Evolutionary conservation across 169 alveolate genomes (phyloP), one percentile per base, ranked within the genome.

Genomic region (Cardiosporidium cionae): DNA sequence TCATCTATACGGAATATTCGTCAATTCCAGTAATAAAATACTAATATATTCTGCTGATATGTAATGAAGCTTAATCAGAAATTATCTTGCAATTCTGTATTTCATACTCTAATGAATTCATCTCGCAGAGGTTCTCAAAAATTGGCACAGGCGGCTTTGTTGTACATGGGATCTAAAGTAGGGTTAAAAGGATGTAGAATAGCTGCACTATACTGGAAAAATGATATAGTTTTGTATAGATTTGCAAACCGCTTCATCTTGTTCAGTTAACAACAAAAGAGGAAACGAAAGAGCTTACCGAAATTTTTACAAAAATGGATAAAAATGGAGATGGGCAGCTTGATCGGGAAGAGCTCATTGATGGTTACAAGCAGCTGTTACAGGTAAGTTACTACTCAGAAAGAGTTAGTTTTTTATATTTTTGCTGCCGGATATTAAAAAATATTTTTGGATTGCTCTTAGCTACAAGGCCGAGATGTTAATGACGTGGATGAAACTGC

Each of bases 291-390:
- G 90, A 92, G 66, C 83, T 94, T 31, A 88, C 93, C 34, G 89
- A 90, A 65, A 92, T 93, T 34, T 95, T 95, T 80, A 86, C 89
- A 74, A 78, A 84, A 44, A 81, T 95, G 80, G 99, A 95, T 84
- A 81, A 88, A 35, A 92, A 94, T 82, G 95, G 95, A 7, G 91
- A 86, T 44, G 78, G 76, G 1, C 76, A 76, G 52, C 74, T 70
- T 5, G 78, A 76, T 25, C 69, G 95, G 34, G 86, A 82, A 36
- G 96, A 91, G 78, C 81, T 91, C 53, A 84, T 91, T 52, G 86
- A 86, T 22, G 96, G 96, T 4, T 91, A 91, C 77, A 86, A 82
- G 29, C 94, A 91, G 70, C 83, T 86, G 36, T 58, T 88, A 70
- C 73, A 75, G 79, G 84, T 83, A 72, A 22, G 70, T 1, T n/a